Base-by-base conservation (phyloP, 495 filamentous ascomycete genomes). In the Hypoxylon lenormandii region DNA sequence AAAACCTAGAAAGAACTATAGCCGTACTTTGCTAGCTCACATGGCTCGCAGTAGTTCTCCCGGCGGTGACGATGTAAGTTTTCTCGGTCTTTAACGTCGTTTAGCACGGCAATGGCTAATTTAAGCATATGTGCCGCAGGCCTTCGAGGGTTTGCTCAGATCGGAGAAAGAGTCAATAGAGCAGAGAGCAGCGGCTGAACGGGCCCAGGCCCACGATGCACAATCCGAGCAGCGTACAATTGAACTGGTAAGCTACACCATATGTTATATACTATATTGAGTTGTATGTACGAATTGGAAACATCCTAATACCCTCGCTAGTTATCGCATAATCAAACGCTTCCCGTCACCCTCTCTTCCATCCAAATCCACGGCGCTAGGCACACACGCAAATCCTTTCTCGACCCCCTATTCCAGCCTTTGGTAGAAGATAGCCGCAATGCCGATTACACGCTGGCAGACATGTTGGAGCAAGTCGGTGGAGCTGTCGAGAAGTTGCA, bases 311-410 rank as follows among this genome's bases (percentile, higher is more conserved):
- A 21, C 18, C 18, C 2, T 37, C 16, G 38, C 40, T 59, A 90
- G 90, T 76, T 86, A 83, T 81, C 95, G 89, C 80, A 91, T 86
- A 73, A 96, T 86, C 65, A 83, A 91, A 69, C 93, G 85, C 74
- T 79, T 33, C 82, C 81, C 13, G 89, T 92, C 49, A 88, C 91
- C 4, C 90, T 98, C 79, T 91, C 90, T 55, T 89, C 88, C 23
- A 84, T 98, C 75, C 87, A 90, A 66, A 84, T 99, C 54, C 84
- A 94, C 59, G 89, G 90, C 71, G 92, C 92, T 8, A 81, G 80
- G 18, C 85, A 94, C 65, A 97, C 94, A 3, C 87, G 94, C 33
- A 83, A 86, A 53, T 82, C 84, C 60, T 96, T 98, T 75, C 87
- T 98, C 22, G 84, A 92, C 70, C 85, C 87, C 18, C 79, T 97